Conservation (phyloP, 768 basidiomycete genomes). For the Russula sp. region DNA sequence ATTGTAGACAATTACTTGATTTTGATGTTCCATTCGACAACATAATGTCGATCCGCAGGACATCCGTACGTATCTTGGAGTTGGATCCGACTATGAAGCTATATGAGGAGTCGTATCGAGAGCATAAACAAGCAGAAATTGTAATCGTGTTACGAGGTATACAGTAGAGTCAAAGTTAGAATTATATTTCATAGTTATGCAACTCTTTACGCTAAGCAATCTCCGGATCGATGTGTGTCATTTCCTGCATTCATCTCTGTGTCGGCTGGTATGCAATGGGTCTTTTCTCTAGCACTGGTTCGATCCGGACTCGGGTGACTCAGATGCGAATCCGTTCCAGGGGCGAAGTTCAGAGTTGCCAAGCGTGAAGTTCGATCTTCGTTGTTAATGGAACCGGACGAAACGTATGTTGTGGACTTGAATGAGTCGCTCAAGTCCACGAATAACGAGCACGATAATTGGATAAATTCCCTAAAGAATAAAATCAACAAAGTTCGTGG, state of each 20-base stretch:
- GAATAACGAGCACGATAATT: conserved; percentile 9
- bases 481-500: neutral
- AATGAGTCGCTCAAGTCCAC: neutral
- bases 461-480: conserved; percentile 16
- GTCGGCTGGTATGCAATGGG: neutral
- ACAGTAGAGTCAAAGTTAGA: too few relatives aligned
- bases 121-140: neutral
- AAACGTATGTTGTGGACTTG: neutral
- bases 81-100: conserved; percentile 75
- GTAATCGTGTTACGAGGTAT: neutral
- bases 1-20: conserved; percentile 65
- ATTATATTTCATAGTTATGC: neutral
- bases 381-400: neutral
- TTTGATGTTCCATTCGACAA: conserved; percentile 61
- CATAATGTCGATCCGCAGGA: conserved; percentile 57
- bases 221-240: neutral
- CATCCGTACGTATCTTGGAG: conserved; percentile 60
- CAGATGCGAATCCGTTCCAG: neutral
- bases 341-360: neutral
- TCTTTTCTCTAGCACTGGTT: too few relatives aligned
- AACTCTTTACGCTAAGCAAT: neutral
- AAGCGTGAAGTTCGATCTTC: neutral
- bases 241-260: neutral
- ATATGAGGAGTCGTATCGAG: conserved; percentile 59
- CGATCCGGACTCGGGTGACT: neutral